Evolutionary conservation across 139 green algal species (phyloP).

Genomic region (Choricystis sp.): DNA sequence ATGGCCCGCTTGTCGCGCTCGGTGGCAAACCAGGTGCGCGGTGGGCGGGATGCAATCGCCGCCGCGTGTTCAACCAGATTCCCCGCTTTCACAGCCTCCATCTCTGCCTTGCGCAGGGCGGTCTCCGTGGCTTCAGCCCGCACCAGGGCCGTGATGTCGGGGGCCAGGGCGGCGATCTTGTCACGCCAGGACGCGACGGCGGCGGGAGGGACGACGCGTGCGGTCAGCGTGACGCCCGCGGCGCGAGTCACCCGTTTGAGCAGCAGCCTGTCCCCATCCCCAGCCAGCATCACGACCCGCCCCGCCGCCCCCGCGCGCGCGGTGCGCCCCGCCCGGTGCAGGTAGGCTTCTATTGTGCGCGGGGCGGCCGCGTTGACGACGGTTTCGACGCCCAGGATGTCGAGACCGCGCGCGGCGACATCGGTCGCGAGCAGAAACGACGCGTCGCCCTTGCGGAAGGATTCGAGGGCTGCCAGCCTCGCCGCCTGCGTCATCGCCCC

Average conservation of each 20-base stretch:
- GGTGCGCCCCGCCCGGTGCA: constrained; percentile 81
- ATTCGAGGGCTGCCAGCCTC: constrained; percentile 70
- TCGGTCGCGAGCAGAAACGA: constrained; percentile 74
- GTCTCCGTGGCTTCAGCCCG: constrained; percentile 52
- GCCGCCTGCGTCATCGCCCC: constrained; percentile 85
- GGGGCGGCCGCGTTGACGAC: constrained; percentile 53
- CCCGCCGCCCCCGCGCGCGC: constrained; percentile 72
- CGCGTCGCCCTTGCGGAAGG: constrained; percentile 48
- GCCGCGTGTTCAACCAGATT: constrained; percentile 87
- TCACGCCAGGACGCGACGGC: constrained; percentile 38
- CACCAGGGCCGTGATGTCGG: constrained; percentile 34
- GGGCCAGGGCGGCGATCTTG: constrained; percentile 42
- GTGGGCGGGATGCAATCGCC: constrained; percentile 76
- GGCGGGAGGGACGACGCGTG: constrained; percentile 40
- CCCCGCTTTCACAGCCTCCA: constrained; percentile 73
- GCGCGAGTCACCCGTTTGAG: constrained; percentile 74
- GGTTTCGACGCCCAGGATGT: constrained; percentile 82
- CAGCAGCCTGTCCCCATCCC: constrained; percentile 61
- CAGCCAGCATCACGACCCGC: constrained; percentile 66
- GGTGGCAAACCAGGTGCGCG: constrained; percentile 86
- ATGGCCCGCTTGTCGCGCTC: constrained; percentile 42
- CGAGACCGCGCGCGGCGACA: constrained; percentile 80
- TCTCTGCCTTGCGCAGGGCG: constrained; percentile 73
- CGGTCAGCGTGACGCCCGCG: constrained; percentile 35
- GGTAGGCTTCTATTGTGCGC: constrained; percentile 43